Base-by-base conservation (phyloP, 768 basidiomycete genomes). In the Mycena pura region DNA sequence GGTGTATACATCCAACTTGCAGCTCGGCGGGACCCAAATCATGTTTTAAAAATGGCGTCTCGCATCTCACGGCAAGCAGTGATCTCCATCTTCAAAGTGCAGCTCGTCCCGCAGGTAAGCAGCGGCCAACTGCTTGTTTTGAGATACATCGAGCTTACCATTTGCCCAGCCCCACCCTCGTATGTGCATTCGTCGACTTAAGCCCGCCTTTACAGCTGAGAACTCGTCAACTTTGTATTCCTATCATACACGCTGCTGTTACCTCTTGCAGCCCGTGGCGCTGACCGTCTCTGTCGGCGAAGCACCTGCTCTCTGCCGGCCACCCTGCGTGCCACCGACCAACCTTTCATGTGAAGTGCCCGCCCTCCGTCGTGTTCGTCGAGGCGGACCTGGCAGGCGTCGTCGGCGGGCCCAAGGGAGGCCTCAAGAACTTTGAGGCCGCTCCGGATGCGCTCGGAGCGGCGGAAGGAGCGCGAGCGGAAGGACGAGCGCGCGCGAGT, bases 41-140 rank as follows among this genome's bases (percentile, higher is more conserved):
- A 99, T 99, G 97, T 92, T n/a, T 95, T 87, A 98, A 98, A 87
- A 99, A 99, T 72, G 97, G 97, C 77, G 93, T 99, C 55, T 97
- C 96, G 5, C 97, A 99, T 74, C 80, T 99, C 59, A 96, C 94
- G 4, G 96, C 97, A 31, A 86, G 86, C 69, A 98, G 95, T 73
- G 97, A 99, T 73, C 80, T 99, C 31, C 93, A 99, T 36, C 81
- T 94, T 49, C 89, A 90, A 70, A 85, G 76, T 67, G 69, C 82
- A 7, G 71, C 79, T 49, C 83, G 84, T 41, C 84, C 86, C 22
- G 80, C 85, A 72, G 88, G 90, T 91, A 69, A 46, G 83, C 80
- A 27, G n/a, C n/a, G n/a, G 7, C 14, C 57, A 14, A 11, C 51
- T 63, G 44, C 8, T 52, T 36, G 25, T 15, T n/a, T n/a, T n/a